Evolutionary conservation across 2,329 filamentous ascomycete genomes (phyloP), one percentile per base, ranked within the genome.

Genomic region (Cercospora sp.): DNA sequence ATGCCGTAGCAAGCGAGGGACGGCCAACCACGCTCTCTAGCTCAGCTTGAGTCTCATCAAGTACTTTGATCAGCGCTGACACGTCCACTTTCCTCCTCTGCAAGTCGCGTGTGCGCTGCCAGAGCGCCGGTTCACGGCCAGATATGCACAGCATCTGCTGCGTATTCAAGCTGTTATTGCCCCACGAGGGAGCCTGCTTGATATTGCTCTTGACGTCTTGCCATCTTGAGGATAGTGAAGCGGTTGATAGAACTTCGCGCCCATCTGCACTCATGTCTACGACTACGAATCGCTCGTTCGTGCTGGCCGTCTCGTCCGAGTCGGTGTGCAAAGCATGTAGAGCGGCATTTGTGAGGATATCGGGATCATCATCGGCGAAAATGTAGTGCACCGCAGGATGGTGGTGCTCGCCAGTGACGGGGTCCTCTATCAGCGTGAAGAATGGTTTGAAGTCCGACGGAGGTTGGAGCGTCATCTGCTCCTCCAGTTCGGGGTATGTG

Each of bases 311-410:
- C 12, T 64, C 64, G 3, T 42, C 30, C 26, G 67, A 70, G 5
- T 72, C 72, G n/a, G 77, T 73, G 12, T 67, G 79, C 26, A 89
- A 78, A 20, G 84, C 83, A 36, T 84, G 83, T 68, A 89, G 79
- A 5, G 86, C 85, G 1, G 91, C 89, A 42, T 88, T 85, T 1
- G 91, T 91, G 42, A 97, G 83, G 55, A 91, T 83, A 58, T 94
- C 91, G 1, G 89, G 87, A 76, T 97, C 93, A 80, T 98, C 95
- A 79, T 98, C 94, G 73, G 88, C 88, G 82, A 99, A 98, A 76
- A 98, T 87, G 82, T 98, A 98, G 81, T 94, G 93, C 1, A 97
- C 89, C 63, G 88, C 89, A 1, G 94, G 95, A 78, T 98, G 94
- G 75, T 92, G 86, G 69, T 92, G 91, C 57, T 91, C 87, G 74